Base-by-base conservation (phyloP, 768 basidiomycete species). In the Kwoniella dejecticola region DNA sequence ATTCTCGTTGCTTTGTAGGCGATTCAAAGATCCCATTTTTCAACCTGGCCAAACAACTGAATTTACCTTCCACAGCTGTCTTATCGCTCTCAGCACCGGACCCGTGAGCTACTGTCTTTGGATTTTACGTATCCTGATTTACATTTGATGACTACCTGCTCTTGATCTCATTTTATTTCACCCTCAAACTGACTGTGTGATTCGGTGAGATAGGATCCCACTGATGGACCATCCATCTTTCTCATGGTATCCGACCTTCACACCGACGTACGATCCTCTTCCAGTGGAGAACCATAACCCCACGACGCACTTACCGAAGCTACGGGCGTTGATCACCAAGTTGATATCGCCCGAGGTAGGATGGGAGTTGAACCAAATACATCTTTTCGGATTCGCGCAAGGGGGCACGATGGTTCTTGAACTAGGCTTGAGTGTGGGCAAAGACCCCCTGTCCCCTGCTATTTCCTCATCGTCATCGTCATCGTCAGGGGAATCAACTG, bases 311-410 rank as follows among this genome's bases (percentile, higher is more conserved):
- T 17, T 74, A 2, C 46, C 57, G 4, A 46, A 29, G 11, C 60
- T 76, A 11, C 64, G 66, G 1, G 42, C 48, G 7, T 52, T 76
- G 10, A 46, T 74, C 17, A 13, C 36, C 6, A 63, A 60, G 13
- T 65, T 76, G 19, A 71, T 49, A 11, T 61, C 64, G 10, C 30
- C 52, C 1, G 64, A 68, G 31, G 24, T 66, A 19, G 70, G 69
- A 17, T 77, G 75, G 75, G 52, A 65, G 3, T 40, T 63, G 1
- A 47, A 62, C 1, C 56, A 68, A 27, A 72, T 78, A 36, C 75
- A 78, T 59, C 57, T 78, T 6, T 78, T 78, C 58, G 77, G 77
- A 19, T 78, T 70, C 69, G 77, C 70, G 45, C 73, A 76, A 52
- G 77, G 74, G 1, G 75, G 75, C 7, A 77, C 68, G 4, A 68